These are phyloP conservation scores for Rhypophila decipiens DNA, from an alignment of 495 filamentous ascomycete genomes.

Conservation along the genomic window DNA sequence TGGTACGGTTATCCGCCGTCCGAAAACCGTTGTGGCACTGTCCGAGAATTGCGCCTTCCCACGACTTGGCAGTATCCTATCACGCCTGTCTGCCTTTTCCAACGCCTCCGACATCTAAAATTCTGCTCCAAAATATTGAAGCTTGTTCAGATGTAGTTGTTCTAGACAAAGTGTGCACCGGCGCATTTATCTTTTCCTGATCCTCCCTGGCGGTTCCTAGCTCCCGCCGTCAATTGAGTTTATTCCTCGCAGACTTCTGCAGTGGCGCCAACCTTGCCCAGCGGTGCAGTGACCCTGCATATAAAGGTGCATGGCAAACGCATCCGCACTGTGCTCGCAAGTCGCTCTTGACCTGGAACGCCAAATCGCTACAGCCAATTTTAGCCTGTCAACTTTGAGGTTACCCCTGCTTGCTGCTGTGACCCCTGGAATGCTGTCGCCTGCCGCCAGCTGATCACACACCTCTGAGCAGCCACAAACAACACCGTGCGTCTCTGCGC, in stretches of 20 bases:
- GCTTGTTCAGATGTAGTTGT: not conserved
- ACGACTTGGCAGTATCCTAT: conserved; percentile 1
- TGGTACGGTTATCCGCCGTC: conserved; percentile 4
- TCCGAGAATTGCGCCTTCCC: too few relatives aligned
- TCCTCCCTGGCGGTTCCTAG: too few relatives aligned
- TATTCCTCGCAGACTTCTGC: too few relatives aligned
- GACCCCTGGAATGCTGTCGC: not conserved
- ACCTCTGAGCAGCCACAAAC: too few relatives aligned
- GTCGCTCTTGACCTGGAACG: conserved; percentile 4
- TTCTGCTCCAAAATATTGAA: too few relatives aligned
- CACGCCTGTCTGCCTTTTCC: conserved; percentile 2
- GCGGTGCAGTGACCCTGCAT: conserved; percentile 1
- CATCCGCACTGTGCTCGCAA: conserved; percentile 4
- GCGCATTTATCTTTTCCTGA: too few relatives aligned
- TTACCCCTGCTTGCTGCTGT: not conserved
- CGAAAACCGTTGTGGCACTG: not conserved
- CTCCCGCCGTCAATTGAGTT: too few relatives aligned
- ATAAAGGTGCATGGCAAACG: not conserved
- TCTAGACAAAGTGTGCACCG: too few relatives aligned
- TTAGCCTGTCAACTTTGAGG: conserved; percentile 10
- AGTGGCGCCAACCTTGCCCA: too few relatives aligned
- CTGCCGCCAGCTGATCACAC: conserved; percentile 1
- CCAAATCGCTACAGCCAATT: conserved; percentile 7
- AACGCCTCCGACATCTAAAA: too few relatives aligned
- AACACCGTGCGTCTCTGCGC: too few relatives aligned